Evolutionary conservation across 495 filamentous ascomycete species (phyloP).

Genomic region (Aspergillus wentii): DNA sequence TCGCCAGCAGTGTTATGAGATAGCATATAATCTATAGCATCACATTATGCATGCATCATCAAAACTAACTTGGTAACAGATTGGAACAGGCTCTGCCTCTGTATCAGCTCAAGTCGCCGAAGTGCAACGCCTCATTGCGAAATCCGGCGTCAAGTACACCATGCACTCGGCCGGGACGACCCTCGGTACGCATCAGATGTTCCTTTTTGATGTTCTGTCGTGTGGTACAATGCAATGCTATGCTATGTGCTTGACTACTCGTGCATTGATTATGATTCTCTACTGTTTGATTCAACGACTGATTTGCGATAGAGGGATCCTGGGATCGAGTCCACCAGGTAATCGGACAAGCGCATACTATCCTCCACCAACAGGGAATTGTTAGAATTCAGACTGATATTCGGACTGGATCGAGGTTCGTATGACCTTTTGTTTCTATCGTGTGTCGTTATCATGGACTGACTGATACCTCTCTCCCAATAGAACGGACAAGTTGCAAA

Average conservation of each 20-base stretch:
- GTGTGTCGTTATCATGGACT: constrained; percentile 9
- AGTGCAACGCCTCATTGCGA: constrained; percentile 80
- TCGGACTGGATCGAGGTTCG: constrained; percentile 75
- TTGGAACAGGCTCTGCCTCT: constrained; percentile 76
- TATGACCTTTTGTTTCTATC: constrained; percentile 5
- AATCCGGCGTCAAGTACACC: constrained; percentile 69
- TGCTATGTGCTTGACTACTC: background rate
- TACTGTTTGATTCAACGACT: constrained; percentile 1
- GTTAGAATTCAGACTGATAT: constrained; percentile 87
- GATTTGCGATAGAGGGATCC: constrained; percentile 60
- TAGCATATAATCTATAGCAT: constrained; percentile 26
- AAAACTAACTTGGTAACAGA: constrained; percentile 37
- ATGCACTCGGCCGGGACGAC: constrained; percentile 95
- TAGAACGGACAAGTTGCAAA: constrained; percentile 66
- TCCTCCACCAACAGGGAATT: constrained; percentile 78
- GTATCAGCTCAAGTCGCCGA: constrained; percentile 84
- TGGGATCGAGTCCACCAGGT: constrained; percentile 88
- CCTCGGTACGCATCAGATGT: constrained; percentile 67
- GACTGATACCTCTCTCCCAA: constrained; percentile 4
- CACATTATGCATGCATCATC: constrained; percentile 18
- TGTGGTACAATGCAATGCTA: background rate
- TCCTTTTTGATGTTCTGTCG: background rate
- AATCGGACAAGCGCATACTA: constrained; percentile 83
- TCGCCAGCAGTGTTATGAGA: no score
- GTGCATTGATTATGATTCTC: no score